Evolutionary conservation across 2,329 filamentous ascomycete genomes (phyloP).

Genomic region (Penicillium sp.): DNA sequence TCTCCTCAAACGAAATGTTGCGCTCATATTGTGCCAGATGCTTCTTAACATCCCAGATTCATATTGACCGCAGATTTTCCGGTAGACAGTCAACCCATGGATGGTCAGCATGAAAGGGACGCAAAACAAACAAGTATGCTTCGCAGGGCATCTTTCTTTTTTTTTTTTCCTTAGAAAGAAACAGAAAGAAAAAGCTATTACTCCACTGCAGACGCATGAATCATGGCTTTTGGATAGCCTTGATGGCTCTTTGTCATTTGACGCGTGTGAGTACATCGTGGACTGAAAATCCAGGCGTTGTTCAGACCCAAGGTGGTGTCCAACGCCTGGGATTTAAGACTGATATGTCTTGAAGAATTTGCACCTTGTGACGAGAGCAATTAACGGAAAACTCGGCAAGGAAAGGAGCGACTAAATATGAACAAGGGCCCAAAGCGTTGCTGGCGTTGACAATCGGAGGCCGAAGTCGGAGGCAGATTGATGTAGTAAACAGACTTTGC

Average conservation of each 20-base stretch:
- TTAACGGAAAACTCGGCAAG: neutral
- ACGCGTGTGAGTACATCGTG: neutral
- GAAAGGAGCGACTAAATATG: neutral
- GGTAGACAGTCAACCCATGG: neutral
- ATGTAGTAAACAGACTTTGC: neutral
- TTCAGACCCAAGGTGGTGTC: neutral
- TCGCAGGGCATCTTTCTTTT: neutral
- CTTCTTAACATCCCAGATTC: neutral
- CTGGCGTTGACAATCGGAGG: neutral
- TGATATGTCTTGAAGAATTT: neutral
- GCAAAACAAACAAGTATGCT: neutral
- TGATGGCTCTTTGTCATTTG: neutral
- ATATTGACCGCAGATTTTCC: neutral
- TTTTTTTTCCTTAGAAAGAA: too few relatives aligned
- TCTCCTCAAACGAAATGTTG: neutral
- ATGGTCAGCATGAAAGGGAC: neutral
- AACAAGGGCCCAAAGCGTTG: neutral
- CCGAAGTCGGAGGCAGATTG: neutral
- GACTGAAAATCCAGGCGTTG: neutral
- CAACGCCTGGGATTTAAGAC: neutral
- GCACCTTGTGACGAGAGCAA: neutral
- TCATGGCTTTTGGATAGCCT: neutral
- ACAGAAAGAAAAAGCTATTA: too few relatives aligned
- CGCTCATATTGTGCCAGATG: neutral
- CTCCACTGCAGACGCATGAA: neutral